Evolutionary conservation across 2,329 filamentous ascomycete genomes (phyloP).

Genomic region (Colletotrichum shisoi): DNA sequence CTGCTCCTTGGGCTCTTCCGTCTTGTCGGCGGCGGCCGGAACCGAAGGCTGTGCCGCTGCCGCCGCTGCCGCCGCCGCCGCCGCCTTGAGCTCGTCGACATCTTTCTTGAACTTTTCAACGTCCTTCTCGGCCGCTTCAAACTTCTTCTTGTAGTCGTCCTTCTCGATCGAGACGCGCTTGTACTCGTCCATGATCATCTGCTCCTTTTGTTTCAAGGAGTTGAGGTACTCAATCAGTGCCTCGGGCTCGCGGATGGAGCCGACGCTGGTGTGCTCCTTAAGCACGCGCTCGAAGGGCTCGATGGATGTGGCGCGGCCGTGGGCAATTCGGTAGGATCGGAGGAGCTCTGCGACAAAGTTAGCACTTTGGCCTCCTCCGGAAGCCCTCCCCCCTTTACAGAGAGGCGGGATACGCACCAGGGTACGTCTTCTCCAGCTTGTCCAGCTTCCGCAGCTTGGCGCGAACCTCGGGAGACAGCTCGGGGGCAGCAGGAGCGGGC

Average conservation of each 20-base stretch:
- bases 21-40: conserved; percentile 45
- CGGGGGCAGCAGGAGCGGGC: conserved; percentile 47
- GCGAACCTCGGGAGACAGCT: conserved; percentile 77
- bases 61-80: conserved; percentile 40
- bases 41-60: conserved; percentile 45
- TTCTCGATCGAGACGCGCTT: conserved; percentile 85
- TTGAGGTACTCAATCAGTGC: conserved; percentile 89
- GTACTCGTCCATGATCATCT: conserved; percentile 93
- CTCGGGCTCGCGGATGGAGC: conserved; percentile 84
- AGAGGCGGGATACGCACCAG: conserved; percentile 63
- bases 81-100: conserved; percentile 57
- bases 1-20: conserved; percentile 29
- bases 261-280: conserved; percentile 89
- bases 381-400: not conserved
- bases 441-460: conserved; percentile 84
- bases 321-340: conserved; percentile 89
- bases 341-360: conserved; percentile 70
- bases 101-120: conserved; percentile 66
- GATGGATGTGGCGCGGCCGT: conserved; percentile 84
- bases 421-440: conserved; percentile 86
- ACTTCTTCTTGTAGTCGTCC: conserved; percentile 79
- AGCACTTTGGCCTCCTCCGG: not conserved
- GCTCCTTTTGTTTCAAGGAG: conserved; percentile 82
- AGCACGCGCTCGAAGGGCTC: conserved; percentile 92
- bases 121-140: conserved; percentile 73